Conservation (phyloP, 225 moss, liverwort and hornwort species). For the Pseudisothecium myosuroides region DNA sequence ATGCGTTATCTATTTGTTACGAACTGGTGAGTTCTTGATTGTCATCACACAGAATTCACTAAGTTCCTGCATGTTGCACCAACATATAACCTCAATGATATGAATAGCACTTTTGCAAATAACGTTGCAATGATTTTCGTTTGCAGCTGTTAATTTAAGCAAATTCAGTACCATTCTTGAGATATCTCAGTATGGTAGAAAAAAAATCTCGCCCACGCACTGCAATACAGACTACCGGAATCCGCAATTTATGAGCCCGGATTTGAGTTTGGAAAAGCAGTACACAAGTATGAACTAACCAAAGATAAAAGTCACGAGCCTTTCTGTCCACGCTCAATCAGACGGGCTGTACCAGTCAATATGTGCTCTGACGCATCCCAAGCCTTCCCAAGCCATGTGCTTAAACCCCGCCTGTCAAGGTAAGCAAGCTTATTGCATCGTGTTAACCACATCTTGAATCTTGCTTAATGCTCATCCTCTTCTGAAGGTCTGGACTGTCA, state of each 20-base stretch:
- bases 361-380: conserved; percentile 55
- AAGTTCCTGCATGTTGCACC: not conserved
- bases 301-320: conserved; percentile 27
- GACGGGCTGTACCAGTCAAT: conserved; percentile 55
- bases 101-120: conserved; percentile 42
- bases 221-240: conserved; percentile 13
- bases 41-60: not conserved
- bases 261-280: not conserved
- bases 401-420: not conserved
- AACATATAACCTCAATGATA: not conserved
- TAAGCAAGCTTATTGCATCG: not conserved
- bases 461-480: not conserved
- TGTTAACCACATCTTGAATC: not conserved
- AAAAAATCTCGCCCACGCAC: conserved; percentile 73
- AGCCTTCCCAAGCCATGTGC: not conserved
- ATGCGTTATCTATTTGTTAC: not conserved
- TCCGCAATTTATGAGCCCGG: not conserved
- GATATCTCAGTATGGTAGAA: conserved; percentile 58
- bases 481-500: not conserved
- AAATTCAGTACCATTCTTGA: conserved; percentile 66
- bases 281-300: not conserved
- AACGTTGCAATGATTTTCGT: conserved; percentile 58
- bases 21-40: not conserved
- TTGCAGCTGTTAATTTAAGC: not conserved
- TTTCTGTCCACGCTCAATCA: conserved; percentile 74